Base-by-base conservation (phyloP, 2,329 filamentous ascomycete genomes). In the Penicillium sp. region DNA sequence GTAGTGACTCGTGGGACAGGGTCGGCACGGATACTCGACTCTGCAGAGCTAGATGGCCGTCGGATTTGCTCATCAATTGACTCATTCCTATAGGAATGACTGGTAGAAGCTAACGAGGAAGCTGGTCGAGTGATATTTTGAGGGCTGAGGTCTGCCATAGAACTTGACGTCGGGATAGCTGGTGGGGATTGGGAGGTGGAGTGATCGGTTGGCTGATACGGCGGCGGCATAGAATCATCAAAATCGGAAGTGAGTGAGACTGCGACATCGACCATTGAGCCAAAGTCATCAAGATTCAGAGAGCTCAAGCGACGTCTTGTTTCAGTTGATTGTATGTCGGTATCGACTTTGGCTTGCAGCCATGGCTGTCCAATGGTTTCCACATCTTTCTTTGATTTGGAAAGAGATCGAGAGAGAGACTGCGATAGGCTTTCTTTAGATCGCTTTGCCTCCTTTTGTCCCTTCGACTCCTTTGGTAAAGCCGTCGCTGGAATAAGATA, bases 301-400 rank as follows among this genome's bases (percentile, higher is more conserved):
- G 71, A 67, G 7, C 67, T 65, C 44, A 72, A 44, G 44, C 61
- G 65, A 7, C 62, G 62, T 50, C 58, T 63, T 11, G 57, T 47
- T 2, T 64, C 60, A 5, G 10, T 40, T 10, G 57, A 50, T 6
- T 47, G 58, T 41, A 51, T 62, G 23, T 53, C 60, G 19, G 48
- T 57, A 41, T 67, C 62, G 38, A 61, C 60, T n/a, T 65, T 66
- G 50, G 67, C 67, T 33, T 65, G 67, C 41, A 75, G 58, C 73
- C 73, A 75, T 49, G 72, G 72, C 50, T 69, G 72, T 25, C 73
- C 73, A 50, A 75, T 75, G 25, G 60, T 68, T 55, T 75, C 72
- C 21, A 75, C 69, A 48, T 75, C 73, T 36, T 60, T 68, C 34
- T 60, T 72, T 0, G 70, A 70, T 51, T 57, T 66, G n/a, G 70